Evolutionary conservation across 495 filamentous ascomycete genomes (phyloP).

Genomic region (Apodospora peruviana): DNA sequence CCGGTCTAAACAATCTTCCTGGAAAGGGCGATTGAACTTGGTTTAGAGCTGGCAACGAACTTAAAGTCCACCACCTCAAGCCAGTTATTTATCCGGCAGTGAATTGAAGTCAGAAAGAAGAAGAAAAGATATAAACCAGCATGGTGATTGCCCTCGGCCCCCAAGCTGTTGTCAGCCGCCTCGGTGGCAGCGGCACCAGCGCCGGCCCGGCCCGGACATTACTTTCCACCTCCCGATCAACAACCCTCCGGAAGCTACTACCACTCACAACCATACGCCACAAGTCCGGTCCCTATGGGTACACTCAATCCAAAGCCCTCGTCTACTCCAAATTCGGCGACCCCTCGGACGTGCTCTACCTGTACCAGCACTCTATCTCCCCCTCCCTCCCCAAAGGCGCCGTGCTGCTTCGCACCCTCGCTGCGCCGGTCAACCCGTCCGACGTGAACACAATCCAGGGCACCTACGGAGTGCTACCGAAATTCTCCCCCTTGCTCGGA

Average conservation of each 20-base stretch:
- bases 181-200: not conserved
- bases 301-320: conserved; percentile 92
- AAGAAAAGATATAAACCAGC: no score
- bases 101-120: no score
- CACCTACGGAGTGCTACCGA: conserved; percentile 82
- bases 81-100: no score
- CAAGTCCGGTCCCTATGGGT: conserved; percentile 69
- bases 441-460: conserved; percentile 94
- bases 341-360: conserved; percentile 70
- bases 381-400: conserved; percentile 70
- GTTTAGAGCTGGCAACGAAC: no score
- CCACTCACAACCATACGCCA: conserved; percentile 11
- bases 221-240: not conserved
- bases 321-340: conserved; percentile 82
- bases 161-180: not conserved
- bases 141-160: not conserved
- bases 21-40: no score
- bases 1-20: no score
- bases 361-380: conserved; percentile 79
- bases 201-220: not conserved
- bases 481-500: conserved; percentile 65
- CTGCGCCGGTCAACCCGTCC: conserved; percentile 90
- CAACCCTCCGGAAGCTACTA: not conserved
- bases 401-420: conserved; percentile 60
- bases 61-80: no score